Conservation (phyloP, 768 basidiomycete species). For the Neoboletus magnificus region DNA sequence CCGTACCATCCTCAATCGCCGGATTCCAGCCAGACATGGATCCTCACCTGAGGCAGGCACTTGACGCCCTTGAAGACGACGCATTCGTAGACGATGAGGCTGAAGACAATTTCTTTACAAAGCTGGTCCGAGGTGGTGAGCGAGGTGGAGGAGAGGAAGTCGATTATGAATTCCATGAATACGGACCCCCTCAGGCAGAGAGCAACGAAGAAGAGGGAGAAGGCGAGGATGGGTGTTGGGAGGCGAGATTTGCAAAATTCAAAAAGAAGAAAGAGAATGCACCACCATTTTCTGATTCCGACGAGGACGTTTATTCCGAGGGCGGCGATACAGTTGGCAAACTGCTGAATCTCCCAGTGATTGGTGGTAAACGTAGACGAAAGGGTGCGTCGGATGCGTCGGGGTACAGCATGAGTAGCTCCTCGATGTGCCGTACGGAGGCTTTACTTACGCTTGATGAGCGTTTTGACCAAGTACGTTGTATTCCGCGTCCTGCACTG, state of each 20-base stretch:
- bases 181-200: constrained; percentile 23
- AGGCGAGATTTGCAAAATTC: constrained; percentile 77
- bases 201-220: constrained; percentile 24
- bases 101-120: constrained; percentile 73
- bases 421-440: constrained; percentile 91
- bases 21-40: constrained; percentile 97
- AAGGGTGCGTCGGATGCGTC: constrained; percentile 82
- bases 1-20: constrained; percentile 75
- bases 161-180: constrained; percentile 67
- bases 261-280: constrained; percentile 47
- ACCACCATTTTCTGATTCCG: constrained; percentile 38
- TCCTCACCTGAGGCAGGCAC: constrained; percentile 84
- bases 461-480: constrained; percentile 82
- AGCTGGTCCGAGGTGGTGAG: constrained; percentile 72
- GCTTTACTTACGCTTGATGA: constrained; percentile 87
- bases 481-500: background rate
- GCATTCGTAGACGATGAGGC: constrained; percentile 82
- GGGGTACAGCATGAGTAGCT: constrained; percentile 96
- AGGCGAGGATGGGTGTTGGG: constrained; percentile 53
- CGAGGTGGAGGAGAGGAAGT: constrained; percentile 55
- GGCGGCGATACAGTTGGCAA: constrained; percentile 78
- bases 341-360: constrained; percentile 72
- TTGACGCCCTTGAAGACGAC: constrained; percentile 95
- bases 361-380: constrained; percentile 70
- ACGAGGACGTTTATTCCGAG: constrained; percentile 58